Conservation (phyloP, 495 filamentous ascomycete genomes). For the Penicillium bovifimosum region DNA sequence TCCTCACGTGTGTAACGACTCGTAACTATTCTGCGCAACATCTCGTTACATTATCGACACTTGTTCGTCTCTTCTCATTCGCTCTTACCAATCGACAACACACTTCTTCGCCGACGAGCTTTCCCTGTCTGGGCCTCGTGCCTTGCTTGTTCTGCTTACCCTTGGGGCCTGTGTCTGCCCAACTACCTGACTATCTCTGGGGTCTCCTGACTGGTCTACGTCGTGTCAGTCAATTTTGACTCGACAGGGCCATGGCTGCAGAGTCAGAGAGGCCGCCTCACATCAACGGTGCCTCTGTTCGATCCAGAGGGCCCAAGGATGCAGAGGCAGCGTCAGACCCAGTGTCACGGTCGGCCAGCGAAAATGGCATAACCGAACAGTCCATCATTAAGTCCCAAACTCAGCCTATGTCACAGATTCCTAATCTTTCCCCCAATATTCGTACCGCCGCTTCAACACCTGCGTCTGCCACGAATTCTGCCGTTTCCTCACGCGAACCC, state of each 20-base stretch:
- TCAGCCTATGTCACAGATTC: slow-evolving; percentile 33
- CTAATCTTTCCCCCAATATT: slow-evolving; percentile 32
- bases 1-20: slow-evolving; percentile 33
- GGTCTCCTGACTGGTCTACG: slow-evolving; percentile 39
- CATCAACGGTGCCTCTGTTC: slow-evolving; percentile 32
- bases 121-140: slow-evolving; percentile 17
- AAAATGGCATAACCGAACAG: slow-evolving; percentile 32
- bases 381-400: slow-evolving; percentile 27
- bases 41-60: slow-evolving; percentile 2
- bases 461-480: slow-evolving; percentile 38
- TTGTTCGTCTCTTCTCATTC: slow-evolving; percentile 14
- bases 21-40: slow-evolving; percentile 34
- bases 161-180: slow-evolving; percentile 22
- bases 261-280: slow-evolving; percentile 43
- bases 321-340: slow-evolving; percentile 26
- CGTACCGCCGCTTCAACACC: slow-evolving; percentile 29
- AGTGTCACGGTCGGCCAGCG: slow-evolving; percentile 25
- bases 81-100: slow-evolving; percentile 12
- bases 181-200: slow-evolving; percentile 34
- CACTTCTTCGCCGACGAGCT: slow-evolving; percentile 19
- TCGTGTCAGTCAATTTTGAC: slow-evolving; percentile 31
- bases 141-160: slow-evolving; percentile 24
- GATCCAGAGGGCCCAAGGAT: slow-evolving; percentile 28
- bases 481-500: slow-evolving; percentile 46
- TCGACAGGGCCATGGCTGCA: slow-evolving; percentile 38